Percentiles rank a stretch among this genome's conserved stretches.
Evolutionary conservation across 73 alveolate genomes (phyloP).

Genomic region (Paramecium octaurelia): DNA sequence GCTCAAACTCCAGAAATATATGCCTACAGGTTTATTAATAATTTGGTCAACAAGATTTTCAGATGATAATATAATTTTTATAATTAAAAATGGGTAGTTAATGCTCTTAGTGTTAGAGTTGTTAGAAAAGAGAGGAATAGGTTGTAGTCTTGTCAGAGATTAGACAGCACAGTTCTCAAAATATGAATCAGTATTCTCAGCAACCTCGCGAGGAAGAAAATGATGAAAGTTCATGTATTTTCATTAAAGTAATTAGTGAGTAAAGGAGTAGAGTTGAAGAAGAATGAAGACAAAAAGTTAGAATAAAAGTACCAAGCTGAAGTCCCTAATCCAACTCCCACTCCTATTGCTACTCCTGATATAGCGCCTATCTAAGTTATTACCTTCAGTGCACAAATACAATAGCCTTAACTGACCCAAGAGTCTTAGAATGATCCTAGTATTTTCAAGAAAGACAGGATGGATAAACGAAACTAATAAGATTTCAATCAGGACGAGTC

Average conservation of each 20-base stretch:
- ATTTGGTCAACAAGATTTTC: not conserved
- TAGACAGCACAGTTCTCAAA: not conserved
- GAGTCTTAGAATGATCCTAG: not conserved
- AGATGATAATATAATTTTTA: not conserved
- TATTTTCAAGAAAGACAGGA: not conserved
- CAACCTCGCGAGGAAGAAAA: not conserved
- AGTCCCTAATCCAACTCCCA: not conserved
- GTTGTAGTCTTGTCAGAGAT: not conserved
- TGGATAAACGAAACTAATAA: not conserved
- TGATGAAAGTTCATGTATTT: slow-evolving; percentile 7
- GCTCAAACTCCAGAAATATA: slow-evolving; percentile 4
- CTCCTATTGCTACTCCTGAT: not conserved
- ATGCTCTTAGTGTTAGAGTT: not conserved
- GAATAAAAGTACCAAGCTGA: not conserved
- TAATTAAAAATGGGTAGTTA: not conserved
- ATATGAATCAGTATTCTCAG: slow-evolving; percentile 24
- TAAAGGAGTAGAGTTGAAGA: not conserved
- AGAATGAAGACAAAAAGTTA: not conserved
- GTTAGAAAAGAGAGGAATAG: slow-evolving; percentile 13
- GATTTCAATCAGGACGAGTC: not conserved
- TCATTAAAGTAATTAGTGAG: not conserved
- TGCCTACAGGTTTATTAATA: not conserved
- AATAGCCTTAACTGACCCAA: not conserved
- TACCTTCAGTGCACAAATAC: not conserved
- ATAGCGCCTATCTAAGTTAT: not conserved